A percentile compares a stretch with the other conserved stretches of the same genome.
These are phyloP conservation scores for Naganishia kalamii DNA, from an alignment of 768 basidiomycete species.

Conservation along the genomic window DNA sequence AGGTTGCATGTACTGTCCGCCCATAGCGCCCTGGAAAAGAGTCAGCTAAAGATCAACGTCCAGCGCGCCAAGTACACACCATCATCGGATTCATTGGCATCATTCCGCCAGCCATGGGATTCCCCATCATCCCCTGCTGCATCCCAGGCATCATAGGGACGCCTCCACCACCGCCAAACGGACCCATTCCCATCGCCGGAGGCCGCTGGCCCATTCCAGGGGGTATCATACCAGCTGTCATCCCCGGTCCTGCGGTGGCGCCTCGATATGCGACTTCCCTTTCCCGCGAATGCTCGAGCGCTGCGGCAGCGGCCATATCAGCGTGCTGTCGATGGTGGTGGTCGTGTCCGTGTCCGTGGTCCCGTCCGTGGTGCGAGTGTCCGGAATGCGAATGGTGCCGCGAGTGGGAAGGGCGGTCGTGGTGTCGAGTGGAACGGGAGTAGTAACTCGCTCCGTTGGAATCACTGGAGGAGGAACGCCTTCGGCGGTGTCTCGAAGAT, in stretches of 20 bases:
- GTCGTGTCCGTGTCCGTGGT: not conserved
- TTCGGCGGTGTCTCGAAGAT: not conserved
- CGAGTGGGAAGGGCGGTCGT: not conserved
- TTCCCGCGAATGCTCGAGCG: not conserved
- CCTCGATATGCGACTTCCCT: not conserved
- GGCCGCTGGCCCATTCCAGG: not conserved
- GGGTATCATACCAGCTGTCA: not conserved
- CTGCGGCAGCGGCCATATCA: not conserved
- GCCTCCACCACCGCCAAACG: not conserved
- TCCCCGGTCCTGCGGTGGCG: not conserved
- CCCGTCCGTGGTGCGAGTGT: not conserved
- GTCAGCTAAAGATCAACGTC: too few species aligned
- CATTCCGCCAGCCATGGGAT: too few species aligned
- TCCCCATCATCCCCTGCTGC: too few species aligned
- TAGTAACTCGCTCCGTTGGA: not conserved
- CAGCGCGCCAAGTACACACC: too few species aligned
- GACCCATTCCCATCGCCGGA: not conserved
- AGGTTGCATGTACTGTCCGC: too few species aligned
- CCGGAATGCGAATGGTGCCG: not conserved
- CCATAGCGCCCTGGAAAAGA: too few species aligned
- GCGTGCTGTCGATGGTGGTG: not conserved
- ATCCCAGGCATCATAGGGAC: not conserved
- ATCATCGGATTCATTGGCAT: not conserved
- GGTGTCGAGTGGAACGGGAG: not conserved
- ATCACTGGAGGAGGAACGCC: not conserved